Percentiles rank a stretch among this genome's conserved stretches.
Evolutionary conservation across 768 basidiomycete species (phyloP).

Genomic region (Russula sp.): DNA sequence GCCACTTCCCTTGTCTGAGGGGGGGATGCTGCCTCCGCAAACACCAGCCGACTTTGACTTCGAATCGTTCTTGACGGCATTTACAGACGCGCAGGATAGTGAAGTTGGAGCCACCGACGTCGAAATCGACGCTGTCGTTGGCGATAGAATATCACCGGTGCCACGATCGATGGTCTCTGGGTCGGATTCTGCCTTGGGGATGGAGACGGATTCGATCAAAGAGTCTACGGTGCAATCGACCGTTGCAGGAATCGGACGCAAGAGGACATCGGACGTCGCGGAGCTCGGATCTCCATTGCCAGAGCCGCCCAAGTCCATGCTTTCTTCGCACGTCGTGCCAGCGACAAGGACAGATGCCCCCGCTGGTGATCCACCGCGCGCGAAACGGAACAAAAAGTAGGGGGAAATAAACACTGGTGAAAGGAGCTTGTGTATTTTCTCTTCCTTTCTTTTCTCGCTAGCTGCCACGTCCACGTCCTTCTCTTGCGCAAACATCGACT

Average conservation of each 20-base stretch:
- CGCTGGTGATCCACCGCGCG: constrained; percentile 28
- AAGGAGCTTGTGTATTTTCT: neutral
- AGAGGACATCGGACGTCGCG: constrained; percentile 37
- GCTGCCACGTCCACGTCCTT: neutral
- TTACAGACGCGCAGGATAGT: constrained; percentile 37
- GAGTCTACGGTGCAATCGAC: constrained; percentile 1
- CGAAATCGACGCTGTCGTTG: constrained; percentile 21
- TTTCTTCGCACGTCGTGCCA: neutral
- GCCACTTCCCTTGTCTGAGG: constrained; percentile 15
- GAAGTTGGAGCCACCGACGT: constrained; percentile 34
- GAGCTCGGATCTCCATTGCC: constrained; percentile 30
- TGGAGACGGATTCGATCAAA: neutral
- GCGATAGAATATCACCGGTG: constrained; percentile 1
- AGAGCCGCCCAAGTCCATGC: constrained; percentile 8
- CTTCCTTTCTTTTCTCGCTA: neutral
- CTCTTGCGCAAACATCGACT: neutral
- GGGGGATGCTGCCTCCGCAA: constrained; percentile 4
- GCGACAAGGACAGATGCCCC: neutral
- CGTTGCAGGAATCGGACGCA: constrained; percentile 30
- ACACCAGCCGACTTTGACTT: constrained; percentile 26
- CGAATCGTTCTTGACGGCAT: constrained; percentile 35
- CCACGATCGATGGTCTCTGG: neutral
- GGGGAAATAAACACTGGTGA: neutral
- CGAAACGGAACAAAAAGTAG: constrained; percentile 35
- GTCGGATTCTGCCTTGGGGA: neutral